Conservation (phyloP, 768 basidiomycete genomes). For the Agaricus bisporus region DNA sequence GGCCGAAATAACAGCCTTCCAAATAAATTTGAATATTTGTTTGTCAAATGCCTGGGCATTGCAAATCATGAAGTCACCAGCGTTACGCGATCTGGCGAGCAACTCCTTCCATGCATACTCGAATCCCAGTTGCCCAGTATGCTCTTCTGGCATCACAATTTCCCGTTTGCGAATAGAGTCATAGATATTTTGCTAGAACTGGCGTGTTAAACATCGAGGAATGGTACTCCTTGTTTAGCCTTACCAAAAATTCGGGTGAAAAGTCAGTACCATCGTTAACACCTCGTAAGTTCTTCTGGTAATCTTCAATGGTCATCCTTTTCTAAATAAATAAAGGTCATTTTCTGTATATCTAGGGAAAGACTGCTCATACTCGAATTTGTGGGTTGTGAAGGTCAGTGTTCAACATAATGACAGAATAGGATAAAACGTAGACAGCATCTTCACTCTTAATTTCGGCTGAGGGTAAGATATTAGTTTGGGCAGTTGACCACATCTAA, state of each 20-base stretch:
- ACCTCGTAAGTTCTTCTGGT: slow-evolving; percentile 85
- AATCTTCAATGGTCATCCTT: slow-evolving; percentile 96
- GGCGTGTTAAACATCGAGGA: neutral
- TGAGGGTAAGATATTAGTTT: slow-evolving; percentile 21
- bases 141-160: slow-evolving; percentile 97
- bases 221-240: slow-evolving; percentile 14
- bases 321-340: slow-evolving; percentile 46
- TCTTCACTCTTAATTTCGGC: slow-evolving; percentile 89
- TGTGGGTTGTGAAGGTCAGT: slow-evolving; percentile 96
- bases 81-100: slow-evolving; percentile 70
- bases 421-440: slow-evolving; percentile 90
- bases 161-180: slow-evolving; percentile 92
- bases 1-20: slow-evolving; percentile 91
- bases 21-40: slow-evolving; percentile 91
- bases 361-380: slow-evolving; percentile 55
- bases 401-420: slow-evolving; percentile 97
- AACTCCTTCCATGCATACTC: slow-evolving; percentile 99
- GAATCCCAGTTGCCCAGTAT: slow-evolving; percentile 93
- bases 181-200: slow-evolving; percentile 72
- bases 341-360: neutral
- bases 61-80: slow-evolving; percentile 72
- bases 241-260: slow-evolving; percentile 76
- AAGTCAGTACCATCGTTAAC: slow-evolving; percentile 87
- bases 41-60: slow-evolving; percentile 78
- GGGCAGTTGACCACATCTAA: slow-evolving; percentile 1